Evolutionary conservation across 2,329 filamentous ascomycete genomes (phyloP).

Genomic region (Aspergillus quadrilineatus): DNA sequence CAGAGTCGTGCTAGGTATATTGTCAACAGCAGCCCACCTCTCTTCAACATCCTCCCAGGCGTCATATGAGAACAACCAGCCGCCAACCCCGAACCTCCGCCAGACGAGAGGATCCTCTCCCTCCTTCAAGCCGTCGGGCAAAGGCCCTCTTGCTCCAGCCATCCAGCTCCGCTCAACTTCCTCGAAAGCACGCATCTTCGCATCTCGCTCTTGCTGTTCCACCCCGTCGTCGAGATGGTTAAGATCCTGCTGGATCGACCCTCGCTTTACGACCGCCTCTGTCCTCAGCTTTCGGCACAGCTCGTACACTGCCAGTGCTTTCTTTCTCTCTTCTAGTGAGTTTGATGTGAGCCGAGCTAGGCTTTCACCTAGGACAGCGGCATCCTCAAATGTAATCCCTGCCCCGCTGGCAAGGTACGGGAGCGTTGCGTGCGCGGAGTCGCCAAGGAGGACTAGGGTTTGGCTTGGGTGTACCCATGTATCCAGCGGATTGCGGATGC

Average conservation of each 20-base stretch:
- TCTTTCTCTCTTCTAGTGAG: slow-evolving; percentile 33
- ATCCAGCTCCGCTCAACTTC: slow-evolving; percentile 9
- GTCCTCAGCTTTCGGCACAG: slow-evolving; percentile 18
- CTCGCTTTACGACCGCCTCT: slow-evolving; percentile 18
- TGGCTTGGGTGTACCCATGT: slow-evolving; percentile 57
- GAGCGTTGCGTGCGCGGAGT: slow-evolving; percentile 67
- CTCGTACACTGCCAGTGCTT: slow-evolving; percentile 20
- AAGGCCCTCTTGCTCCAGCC: neutral
- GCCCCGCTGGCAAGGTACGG: slow-evolving; percentile 68
- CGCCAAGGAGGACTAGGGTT: slow-evolving; percentile 59
- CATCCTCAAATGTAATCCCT: slow-evolving; percentile 68
- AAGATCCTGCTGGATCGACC: slow-evolving; percentile 22
- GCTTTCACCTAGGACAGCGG: slow-evolving; percentile 50
- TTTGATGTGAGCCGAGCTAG: slow-evolving; percentile 44
- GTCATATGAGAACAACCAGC: slow-evolving; percentile 11
- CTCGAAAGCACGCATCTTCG: slow-evolving; percentile 18
- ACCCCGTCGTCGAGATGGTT: slow-evolving; percentile 21
- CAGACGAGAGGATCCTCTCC: slow-evolving; percentile 10
- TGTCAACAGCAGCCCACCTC: neutral
- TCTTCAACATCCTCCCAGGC: slow-evolving; percentile 4
- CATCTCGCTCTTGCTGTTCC: slow-evolving; percentile 20
- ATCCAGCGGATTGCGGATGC: slow-evolving; percentile 57
- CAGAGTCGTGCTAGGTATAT: neutral
- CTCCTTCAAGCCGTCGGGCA: neutral
- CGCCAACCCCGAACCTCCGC: slow-evolving; percentile 6